Percentiles rank a stretch among this genome's conserved stretches.
Evolutionary conservation across 345 rosid genomes (phyloP).

Genomic region (Gossypium raimondii): DNA sequence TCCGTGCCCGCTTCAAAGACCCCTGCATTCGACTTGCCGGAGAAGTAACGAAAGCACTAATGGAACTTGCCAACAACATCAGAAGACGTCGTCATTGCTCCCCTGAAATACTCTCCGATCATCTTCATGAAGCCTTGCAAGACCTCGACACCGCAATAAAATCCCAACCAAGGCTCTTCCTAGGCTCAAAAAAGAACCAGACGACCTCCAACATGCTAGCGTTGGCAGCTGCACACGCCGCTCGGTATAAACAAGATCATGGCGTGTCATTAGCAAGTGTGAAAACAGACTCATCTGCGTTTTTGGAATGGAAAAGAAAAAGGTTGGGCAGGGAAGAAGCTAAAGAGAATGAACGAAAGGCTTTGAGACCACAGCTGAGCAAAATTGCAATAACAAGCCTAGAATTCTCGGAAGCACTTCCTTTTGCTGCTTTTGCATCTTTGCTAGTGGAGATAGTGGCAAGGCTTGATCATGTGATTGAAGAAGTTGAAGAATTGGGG

Average conservation of each 20-base stretch:
- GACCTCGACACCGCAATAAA: conserved; percentile 70
- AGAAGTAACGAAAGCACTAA: conserved; percentile 60
- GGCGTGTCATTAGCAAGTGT: conserved; percentile 45
- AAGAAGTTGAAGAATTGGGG: conserved; percentile 67
- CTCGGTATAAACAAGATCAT: conserved; percentile 13
- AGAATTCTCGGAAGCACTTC: conserved; percentile 79
- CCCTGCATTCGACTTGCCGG: conserved; percentile 66
- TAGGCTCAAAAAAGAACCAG: conserved; percentile 52
- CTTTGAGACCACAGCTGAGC: conserved; percentile 63
- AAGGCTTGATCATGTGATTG: conserved; percentile 64
- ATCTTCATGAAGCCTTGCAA: conserved; percentile 68
- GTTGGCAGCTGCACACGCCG: conserved; percentile 43
- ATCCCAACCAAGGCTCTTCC: conserved; percentile 73
- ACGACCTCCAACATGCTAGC: conserved; percentile 39
- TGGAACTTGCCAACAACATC: conserved; percentile 59
- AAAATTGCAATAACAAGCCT: conserved; percentile 56
- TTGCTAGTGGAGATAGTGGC: conserved; percentile 70
- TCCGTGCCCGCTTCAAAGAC: conserved; percentile 62
- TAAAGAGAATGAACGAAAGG: conserved; percentile 40
- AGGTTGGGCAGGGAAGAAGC: conserved; percentile 22
- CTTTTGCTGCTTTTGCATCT: conserved; percentile 80
- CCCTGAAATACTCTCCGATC: conserved; percentile 69
- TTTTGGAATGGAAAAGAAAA: conserved; percentile 52
- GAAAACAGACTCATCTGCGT: conserved; percentile 63
- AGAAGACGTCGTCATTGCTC: conserved; percentile 64